Percentiles rank a stretch among this genome's conserved stretches.
Conservation (phyloP, 345 rosid species). For the Angophora floribunda region DNA sequence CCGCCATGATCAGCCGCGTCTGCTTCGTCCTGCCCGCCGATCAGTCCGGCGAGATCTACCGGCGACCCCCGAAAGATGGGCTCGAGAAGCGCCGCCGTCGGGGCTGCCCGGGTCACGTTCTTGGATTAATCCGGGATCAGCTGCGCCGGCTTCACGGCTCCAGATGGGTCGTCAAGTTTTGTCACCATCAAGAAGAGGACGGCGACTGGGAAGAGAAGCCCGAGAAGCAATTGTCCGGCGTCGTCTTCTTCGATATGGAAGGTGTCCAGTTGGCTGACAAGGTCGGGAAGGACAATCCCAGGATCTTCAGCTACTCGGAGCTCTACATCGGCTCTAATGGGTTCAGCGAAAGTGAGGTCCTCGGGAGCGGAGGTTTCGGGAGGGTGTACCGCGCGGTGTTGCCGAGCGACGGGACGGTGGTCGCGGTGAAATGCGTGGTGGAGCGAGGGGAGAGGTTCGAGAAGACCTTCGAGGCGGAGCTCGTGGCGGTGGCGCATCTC, state of each 20-base stretch:
- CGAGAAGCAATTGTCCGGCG: slow-evolving; percentile 1
- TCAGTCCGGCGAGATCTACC: slow-evolving; percentile 19
- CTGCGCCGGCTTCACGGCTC: slow-evolving; percentile 32
- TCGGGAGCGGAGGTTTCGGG: slow-evolving; percentile 95
- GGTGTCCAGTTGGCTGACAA: slow-evolving; percentile 75
- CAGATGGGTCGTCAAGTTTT: slow-evolving; percentile 26
- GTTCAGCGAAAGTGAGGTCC: slow-evolving; percentile 53
- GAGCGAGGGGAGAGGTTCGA: slow-evolving; percentile 89
- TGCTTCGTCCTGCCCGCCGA: slow-evolving; percentile 59
- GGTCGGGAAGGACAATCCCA: slow-evolving; percentile 68
- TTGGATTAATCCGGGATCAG: slow-evolving; percentile 22
- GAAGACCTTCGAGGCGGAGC: slow-evolving; percentile 90
- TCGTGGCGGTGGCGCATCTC: slow-evolving; percentile 87
- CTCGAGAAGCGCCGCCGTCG: slow-evolving; percentile 14
- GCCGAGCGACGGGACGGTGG: slow-evolving; percentile 83
- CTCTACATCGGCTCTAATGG: slow-evolving; percentile 89
- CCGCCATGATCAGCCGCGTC: slow-evolving; percentile 42
- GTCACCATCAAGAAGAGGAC: not conserved
- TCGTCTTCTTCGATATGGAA: slow-evolving; percentile 57
- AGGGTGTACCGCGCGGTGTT: slow-evolving; percentile 67
- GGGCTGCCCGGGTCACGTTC: slow-evolving; percentile 38
- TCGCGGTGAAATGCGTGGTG: slow-evolving; percentile 85
- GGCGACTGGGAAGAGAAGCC: not conserved
- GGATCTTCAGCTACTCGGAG: slow-evolving; percentile 88
- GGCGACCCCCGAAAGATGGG: not conserved